Evolutionary conservation across 805 yeast genomes (phyloP).

Genomic region (Debaryomyces hansenii): DNA sequence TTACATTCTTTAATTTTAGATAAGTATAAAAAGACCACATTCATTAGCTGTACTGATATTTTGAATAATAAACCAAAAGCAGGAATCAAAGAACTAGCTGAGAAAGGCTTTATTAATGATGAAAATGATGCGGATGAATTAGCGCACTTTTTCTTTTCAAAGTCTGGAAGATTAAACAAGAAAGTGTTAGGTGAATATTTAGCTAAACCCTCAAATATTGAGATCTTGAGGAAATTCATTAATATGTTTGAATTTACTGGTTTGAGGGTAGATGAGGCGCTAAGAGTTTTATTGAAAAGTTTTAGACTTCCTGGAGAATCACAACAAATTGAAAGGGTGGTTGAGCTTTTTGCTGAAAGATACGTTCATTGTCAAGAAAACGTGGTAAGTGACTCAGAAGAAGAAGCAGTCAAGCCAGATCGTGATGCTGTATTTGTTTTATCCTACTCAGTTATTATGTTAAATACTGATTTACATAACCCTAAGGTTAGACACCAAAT

Average conservation of each 20-base stretch:
- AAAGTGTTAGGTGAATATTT: constrained; percentile 82
- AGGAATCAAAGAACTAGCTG: constrained; percentile 68
- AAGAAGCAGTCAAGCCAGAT: constrained; percentile 62
- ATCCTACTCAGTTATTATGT: constrained; percentile 88
- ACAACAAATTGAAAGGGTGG: constrained; percentile 90
- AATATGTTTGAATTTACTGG: constrained; percentile 70
- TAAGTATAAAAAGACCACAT: constrained; percentile 64
- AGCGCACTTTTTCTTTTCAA: constrained; percentile 73
- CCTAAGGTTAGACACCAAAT: constrained; percentile 91
- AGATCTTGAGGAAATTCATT: constrained; percentile 64
- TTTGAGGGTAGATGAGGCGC: constrained; percentile 88
- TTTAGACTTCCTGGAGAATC: constrained; percentile 97
- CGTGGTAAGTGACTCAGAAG: constrained; percentile 21
- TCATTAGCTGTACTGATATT: constrained; percentile 68
- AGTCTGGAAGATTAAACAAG: constrained; percentile 82
- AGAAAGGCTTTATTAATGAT: constrained; percentile 59
- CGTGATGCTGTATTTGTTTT: constrained; percentile 86
- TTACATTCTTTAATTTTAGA: constrained; percentile 39
- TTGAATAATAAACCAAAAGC: constrained; percentile 79
- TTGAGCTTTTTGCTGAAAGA: constrained; percentile 80
- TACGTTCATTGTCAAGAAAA: constrained; percentile 63
- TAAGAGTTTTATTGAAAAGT: constrained; percentile 74
- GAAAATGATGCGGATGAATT: constrained; percentile 55
- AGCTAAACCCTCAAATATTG: constrained; percentile 69
- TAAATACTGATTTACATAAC: constrained; percentile 90